Base-by-base conservation (phyloP, 139 green algal genomes). In the Closterium sp. region DNA sequence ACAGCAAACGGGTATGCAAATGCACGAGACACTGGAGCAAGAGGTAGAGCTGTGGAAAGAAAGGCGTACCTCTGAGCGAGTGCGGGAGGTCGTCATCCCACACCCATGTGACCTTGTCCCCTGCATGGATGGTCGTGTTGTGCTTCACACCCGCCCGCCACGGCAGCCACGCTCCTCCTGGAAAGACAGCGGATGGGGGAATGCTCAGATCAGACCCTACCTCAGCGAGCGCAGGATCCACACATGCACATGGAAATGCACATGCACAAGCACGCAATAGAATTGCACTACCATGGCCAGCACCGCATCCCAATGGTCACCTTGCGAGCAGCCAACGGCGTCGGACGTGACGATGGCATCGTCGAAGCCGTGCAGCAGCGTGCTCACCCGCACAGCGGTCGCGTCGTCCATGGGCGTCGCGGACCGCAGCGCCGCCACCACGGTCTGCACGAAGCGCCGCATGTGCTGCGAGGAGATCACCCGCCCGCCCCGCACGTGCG, bases 41-140 rank as follows among this genome's bases (percentile, higher is more conserved):
- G 84, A 55, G 84, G 23, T 34, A 28, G 84, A 87, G 84, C 16
- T 9, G 33, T 21, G 2, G 0, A 23, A 86, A 9, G 16, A 19
- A 90, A n/a, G 25, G 30, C 69, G 33, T 9, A 89, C 89, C 89
- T 92, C 32, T 2, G 31, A 92, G 90, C 3, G 89, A 92, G 84
- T 92, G 89, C 10, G 89, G 89, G 23, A 90, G 34, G 89, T 92
- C 84, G 34, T 92, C 89, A 19, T 89, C 34, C 89, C 89, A 92
- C 31, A 91, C 84, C 89, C 89, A 92, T 0, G 43, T 55, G 33
- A 92, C 89, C 16, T 66, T 90, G 30, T 92, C 84, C 3, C 89
- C 89, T 84, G 86, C 89, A 23, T 90, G 28, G 33, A 92, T 92
- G 81, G 89, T 92, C 23, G 84, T 91, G 89, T 89, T 91, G 31